A percentile compares a stretch with the other conserved stretches of the same genome.
Evolutionary conservation across 495 filamentous ascomycete genomes (phyloP).

Genomic region (Amniculicola lignicola): DNA sequence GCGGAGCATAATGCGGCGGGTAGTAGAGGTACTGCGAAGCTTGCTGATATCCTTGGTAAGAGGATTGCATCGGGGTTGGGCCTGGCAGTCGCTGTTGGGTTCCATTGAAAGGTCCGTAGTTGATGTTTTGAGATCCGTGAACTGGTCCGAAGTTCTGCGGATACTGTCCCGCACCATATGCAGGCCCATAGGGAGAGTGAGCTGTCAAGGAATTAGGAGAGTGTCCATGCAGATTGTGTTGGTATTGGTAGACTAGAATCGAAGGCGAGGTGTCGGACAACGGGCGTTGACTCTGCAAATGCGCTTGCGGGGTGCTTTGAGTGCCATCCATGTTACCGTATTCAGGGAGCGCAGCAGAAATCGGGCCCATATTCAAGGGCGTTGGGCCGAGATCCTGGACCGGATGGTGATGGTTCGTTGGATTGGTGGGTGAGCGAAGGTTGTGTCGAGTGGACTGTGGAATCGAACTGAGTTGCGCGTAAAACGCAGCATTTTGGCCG

Average conservation of each 20-base stretch:
- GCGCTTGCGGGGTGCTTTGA: constrained; percentile 10
- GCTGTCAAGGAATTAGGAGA: constrained; percentile 33
- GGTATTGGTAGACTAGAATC: constrained; percentile 45
- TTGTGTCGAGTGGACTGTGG: constrained; percentile 26
- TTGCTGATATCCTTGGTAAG: constrained; percentile 30
- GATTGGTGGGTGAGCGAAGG: constrained; percentile 18
- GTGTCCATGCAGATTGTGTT: constrained; percentile 47
- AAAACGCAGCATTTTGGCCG: constrained; percentile 29
- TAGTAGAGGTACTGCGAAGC: constrained; percentile 34
- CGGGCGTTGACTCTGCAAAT: constrained; percentile 21
- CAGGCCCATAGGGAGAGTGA: constrained; percentile 17
- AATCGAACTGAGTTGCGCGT: constrained; percentile 35
- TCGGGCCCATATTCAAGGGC: constrained; percentile 48
- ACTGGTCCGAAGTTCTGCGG: constrained; percentile 32
- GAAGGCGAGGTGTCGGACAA: constrained; percentile 41
- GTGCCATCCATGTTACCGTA: constrained; percentile 26
- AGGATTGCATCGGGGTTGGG: constrained; percentile 19
- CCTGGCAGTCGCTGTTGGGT: constrained; percentile 25
- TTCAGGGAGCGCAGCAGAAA: constrained; percentile 48
- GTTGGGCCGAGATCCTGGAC: constrained; percentile 42
- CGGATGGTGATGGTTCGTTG: neutral
- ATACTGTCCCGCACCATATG: constrained; percentile 24
- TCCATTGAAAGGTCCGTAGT: constrained; percentile 12
- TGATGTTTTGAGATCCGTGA: constrained; percentile 15
- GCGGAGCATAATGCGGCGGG: constrained; percentile 22